Evolutionary conservation across 129 eudicot genomes (phyloP).

Genomic region (Silybum marianum): DNA sequence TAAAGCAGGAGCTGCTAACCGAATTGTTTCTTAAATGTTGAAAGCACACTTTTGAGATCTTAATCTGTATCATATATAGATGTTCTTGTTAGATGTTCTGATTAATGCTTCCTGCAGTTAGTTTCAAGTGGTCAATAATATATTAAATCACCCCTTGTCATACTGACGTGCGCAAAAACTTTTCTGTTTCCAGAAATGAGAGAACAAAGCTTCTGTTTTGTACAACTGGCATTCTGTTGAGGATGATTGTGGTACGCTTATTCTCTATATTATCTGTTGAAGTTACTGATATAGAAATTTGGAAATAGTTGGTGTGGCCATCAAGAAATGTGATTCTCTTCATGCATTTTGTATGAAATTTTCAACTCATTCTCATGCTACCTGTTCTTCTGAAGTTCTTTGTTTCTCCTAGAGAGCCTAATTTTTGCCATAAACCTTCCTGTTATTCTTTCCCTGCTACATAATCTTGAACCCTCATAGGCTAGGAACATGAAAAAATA

Average conservation of each 20-base stretch:
- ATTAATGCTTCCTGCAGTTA: constrained; percentile 3
- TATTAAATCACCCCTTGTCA: constrained; percentile 10
- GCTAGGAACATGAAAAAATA: not conserved
- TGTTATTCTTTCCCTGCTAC: not conserved
- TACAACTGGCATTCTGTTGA: constrained; percentile 94
- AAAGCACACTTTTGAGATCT: not conserved
- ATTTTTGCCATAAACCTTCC: not conserved
- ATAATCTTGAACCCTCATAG: not conserved
- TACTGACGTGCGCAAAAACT: constrained; percentile 16
- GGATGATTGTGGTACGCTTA: constrained; percentile 78
- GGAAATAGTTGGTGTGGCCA: not conserved
- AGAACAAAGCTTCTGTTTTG: constrained; percentile 97
- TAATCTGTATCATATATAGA: not conserved
- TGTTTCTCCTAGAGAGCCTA: not conserved
- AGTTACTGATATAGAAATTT: constrained; percentile 2
- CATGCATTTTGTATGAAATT: not conserved
- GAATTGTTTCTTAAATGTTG: not conserved
- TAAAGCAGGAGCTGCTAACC: not conserved
- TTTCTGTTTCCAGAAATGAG: constrained; percentile 61
- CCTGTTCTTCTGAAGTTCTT: not conserved
- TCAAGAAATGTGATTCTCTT: not conserved
- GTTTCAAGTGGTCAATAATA: constrained; percentile 1
- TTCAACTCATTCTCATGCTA: not conserved
- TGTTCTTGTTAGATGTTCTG: not conserved
- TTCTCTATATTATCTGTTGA: not conserved